phyloP scores from a whole-genome alignment of 225 moss, liverwort and hornwort species.

The Polytrichum formosum region DNA sequence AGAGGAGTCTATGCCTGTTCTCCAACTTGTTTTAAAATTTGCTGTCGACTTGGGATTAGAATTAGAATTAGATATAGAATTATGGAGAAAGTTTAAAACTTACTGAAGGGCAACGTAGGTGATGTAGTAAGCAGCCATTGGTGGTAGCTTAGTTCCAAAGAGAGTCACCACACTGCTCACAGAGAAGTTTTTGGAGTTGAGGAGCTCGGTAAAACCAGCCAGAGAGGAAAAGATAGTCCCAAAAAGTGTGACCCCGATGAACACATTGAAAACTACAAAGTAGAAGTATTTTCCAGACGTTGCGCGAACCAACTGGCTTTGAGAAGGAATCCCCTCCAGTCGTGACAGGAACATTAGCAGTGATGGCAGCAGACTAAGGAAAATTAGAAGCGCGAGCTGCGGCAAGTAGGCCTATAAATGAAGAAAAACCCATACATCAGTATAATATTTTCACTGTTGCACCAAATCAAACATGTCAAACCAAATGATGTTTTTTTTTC shows the following conservation, averaged over 20 bases:
- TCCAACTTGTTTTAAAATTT: no score
- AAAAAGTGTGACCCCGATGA: conserved; percentile 78
- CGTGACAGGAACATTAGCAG: conserved; percentile 63
- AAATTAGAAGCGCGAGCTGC: conserved; percentile 69
- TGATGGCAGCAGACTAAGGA: conserved; percentile 60
- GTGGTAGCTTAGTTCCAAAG: conserved; percentile 75
- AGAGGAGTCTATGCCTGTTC: no score
- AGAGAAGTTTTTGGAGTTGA: conserved; percentile 34
- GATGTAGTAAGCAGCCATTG: conserved; percentile 79
- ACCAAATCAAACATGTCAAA: no score
- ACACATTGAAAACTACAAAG: conserved; percentile 87
- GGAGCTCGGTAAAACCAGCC: conserved; percentile 56
- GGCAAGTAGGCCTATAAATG: conserved; percentile 66
- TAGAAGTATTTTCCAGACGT: conserved; percentile 86
- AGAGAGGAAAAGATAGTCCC: conserved; percentile 70
- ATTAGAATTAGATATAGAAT: background rate
- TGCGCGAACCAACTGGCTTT: conserved; percentile 74
- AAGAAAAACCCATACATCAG: no score
- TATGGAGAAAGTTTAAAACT: conserved; percentile 1
- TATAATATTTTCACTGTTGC: no score
- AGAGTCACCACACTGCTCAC: conserved; percentile 56
- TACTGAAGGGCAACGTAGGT: conserved; percentile 84
- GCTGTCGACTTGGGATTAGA: background rate
- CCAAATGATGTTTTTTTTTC: no score
- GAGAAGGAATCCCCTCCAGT: conserved; percentile 66